Evolutionary conservation across 2,329 filamentous ascomycete species (phyloP), one percentile per base, ranked within the genome.

Genomic region (Beauveria sp.): DNA sequence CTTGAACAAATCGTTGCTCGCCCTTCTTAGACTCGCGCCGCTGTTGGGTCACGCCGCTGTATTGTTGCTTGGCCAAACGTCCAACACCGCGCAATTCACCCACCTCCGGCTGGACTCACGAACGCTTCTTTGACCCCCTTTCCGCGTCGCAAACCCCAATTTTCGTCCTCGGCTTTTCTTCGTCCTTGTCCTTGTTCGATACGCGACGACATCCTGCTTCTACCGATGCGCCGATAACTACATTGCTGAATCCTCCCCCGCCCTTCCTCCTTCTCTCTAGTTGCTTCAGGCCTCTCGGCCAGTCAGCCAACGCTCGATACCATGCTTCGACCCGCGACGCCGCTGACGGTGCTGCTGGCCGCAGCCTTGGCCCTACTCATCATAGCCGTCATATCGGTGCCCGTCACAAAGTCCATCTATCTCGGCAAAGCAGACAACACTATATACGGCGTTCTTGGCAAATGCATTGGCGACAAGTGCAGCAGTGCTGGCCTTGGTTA

Each of bases 371-470:
- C 82, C 65, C 80, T 98, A 65, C 82, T 98, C 58, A 80, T 98
- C 52, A 81, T 99, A 45, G 90, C 92, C 52, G 90, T 93, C 45
- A 78, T 99, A n/a, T 96, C 93, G 1, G 93, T 91, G 0, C 95
- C 95, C 20, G 86, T 99, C 67, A 88, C 98, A 72, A 87, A 89
- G 71, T 83, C 81, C 28, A 96, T 99, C 52, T 91, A 92, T 10
- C 81, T 99, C 48, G 93, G 90, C 43, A 87, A 85, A 58, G 93
- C 87, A 71, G 77, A 87, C 48, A 87, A 88, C 68, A 85, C 90
- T 67, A 87, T 87, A 67, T 97, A 96, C 79, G 95, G 95, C 54
- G 93, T 98, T 54, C 93, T 98, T 78, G 95, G 95, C 28, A 96
- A 86, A 70, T 99, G 95, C 75, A 81, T 85, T 45, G 74, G 79